A percentile compares a stretch with the other conserved stretches of the same genome.
These are phyloP conservation scores for Fraxinus sp. DNA, from an alignment of 305 asterid genomes.

Conservation along the genomic window DNA sequence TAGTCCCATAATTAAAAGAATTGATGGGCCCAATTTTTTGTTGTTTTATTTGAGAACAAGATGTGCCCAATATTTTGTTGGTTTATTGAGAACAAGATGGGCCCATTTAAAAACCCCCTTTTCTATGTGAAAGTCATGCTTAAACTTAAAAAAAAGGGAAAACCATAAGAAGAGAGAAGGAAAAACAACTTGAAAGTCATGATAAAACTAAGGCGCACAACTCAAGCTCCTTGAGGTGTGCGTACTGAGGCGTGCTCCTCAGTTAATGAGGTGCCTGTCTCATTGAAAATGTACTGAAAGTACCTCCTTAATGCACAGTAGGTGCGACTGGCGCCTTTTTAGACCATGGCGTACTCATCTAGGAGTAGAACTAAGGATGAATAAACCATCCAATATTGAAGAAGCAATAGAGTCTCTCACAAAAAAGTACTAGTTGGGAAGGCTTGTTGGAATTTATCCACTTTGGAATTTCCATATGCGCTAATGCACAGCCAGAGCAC, in stretches of 20 bases:
- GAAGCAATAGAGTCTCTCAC: slow-evolving; percentile 2
- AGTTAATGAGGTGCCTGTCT: neutral
- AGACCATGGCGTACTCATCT: neutral
- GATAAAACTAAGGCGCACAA: neutral
- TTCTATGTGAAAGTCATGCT: neutral
- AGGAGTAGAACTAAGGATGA: neutral
- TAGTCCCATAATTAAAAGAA: neutral
- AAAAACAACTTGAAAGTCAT: neutral
- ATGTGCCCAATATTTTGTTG: neutral
- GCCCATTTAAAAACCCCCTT: neutral
- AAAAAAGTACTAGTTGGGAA: slow-evolving; percentile 14
- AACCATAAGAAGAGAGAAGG: neutral
- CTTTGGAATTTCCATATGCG: slow-evolving; percentile 5
- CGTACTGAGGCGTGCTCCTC: neutral
- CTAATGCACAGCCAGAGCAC: neutral
- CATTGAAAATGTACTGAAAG: neutral
- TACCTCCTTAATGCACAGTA: neutral
- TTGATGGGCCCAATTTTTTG: neutral
- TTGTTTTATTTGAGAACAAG: neutral
- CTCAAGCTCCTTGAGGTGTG: neutral
- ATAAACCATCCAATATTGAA: slow-evolving; percentile 1
- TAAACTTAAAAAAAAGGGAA: neutral
- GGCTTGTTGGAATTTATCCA: slow-evolving; percentile 9
- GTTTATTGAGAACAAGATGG: neutral
- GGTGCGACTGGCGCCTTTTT: neutral